Evolutionary conservation across 106 monocot genomes (phyloP), one percentile per base, ranked within the genome.

Genomic region (Dendrobium chrysotoxum): DNA sequence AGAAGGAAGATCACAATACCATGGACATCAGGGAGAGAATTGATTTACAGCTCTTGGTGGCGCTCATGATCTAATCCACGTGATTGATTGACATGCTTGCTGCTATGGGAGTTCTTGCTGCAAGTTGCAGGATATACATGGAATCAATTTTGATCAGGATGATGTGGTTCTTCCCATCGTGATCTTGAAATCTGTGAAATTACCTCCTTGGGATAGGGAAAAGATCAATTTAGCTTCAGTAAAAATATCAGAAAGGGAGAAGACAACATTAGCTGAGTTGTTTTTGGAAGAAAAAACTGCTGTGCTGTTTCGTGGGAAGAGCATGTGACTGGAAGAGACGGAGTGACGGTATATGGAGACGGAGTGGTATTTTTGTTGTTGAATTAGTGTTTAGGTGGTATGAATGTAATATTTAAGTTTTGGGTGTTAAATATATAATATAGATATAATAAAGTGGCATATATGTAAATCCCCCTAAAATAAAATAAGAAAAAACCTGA

Each of bases 31-130:
- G 82, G 55, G 81, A 79, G 66, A 79, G 38, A 25, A 85, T 58
- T 31, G 81, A 85, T 12, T 72, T 79, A 13, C 84, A 88, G 83
- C 86, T 87, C 20, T 77, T 54, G 16, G 16, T 28, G 90, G 83
- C 41, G 84, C 84, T 31, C 81, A 80, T 20, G 84, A 45, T 15
- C 75, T 85, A 45, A 66, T 76, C 35, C 77, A 80, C 11, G 67
- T 84, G 81, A 76, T 88, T 9, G 65, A 83, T 40, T 81, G 70
- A 75, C 50, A 5, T 40, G 72, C 53, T 54, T 23, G 71, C 17
- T 75, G 78, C 58, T 1, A 16, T 20, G 20, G 20, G 20, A 55
- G 13, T 40, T 40, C 40, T 40, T 40, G 40, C 40, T 40, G 5
- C 55, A 17, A 20, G 25, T 21, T 78, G 61, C 76, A 86, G 20